Evolutionary conservation across 768 basidiomycete species (phyloP), one percentile per base, ranked within the genome.

Genomic region (Trichaptum fuscoviolaceum): DNA sequence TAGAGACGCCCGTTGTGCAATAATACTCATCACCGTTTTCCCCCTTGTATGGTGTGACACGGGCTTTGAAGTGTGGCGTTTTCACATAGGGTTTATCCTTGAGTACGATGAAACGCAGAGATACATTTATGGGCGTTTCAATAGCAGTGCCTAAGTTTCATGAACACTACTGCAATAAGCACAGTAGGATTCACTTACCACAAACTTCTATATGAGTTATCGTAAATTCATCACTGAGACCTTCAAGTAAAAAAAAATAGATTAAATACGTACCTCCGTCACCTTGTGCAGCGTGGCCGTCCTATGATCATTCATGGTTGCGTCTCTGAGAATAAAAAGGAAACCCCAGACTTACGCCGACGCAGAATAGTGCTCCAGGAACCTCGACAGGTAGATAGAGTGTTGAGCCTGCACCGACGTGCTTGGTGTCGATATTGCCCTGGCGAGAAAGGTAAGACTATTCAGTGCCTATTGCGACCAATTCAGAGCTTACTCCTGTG

Each of bases 281-380:
- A 7, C 87, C 87, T 75, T 87, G 87, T 10, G 83, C 85, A 3
- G 86, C 87, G 73, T 88, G 87, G 5, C 87, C 87, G 67, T 88
- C 87, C 86, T 87, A 61, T 42, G 57, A 10, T 63, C 9, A 7
- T 34, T 63, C 9, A 7, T 34, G 27, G 27, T 35, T 57, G 20
- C 58, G 7, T 8, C 42, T 52, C 42, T 52, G 42, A 20, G 24
- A 24, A 20, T 58, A 23, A 34, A 23, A 62, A n/a, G 69, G 64
- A 57, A 60, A 60, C 58, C 57, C 35, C 34, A 35, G 17, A 73
- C 83, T 72, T 68, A 87, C 86, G 57, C 87, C 87, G 24, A 86
- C 84, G 5, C 85, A 84, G 69, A 87, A 87, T 58, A 88, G 68
- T 4, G 83, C 87, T 1, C 87, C 87, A 63, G 85, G 82, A 0